phyloP scores from a whole-genome alignment of 768 basidiomycete genomes.

The Lyophyllum atratum region DNA sequence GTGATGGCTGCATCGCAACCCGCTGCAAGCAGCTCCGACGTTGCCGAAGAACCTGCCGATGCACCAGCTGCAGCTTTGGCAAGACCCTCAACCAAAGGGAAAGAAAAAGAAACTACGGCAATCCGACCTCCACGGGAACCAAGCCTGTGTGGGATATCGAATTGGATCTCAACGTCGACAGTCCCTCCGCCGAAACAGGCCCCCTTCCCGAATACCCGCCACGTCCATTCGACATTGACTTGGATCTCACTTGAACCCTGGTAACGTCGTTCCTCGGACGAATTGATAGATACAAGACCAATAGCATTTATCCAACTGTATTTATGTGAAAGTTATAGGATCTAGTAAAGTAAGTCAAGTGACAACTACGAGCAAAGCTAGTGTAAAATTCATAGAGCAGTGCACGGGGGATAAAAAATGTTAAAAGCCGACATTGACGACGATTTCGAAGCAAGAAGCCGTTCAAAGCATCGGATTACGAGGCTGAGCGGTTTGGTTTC shows the following conservation, averaged over 20 bases:
- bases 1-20: slow-evolving; percentile 26
- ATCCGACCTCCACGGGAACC: slow-evolving; percentile 33
- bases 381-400: slow-evolving; percentile 7
- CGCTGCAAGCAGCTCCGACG: slow-evolving; percentile 10
- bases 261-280: not conserved
- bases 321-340: slow-evolving; percentile 4
- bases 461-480: not conserved
- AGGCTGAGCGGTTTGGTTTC: not conserved
- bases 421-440: not conserved
- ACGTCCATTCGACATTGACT: slow-evolving; percentile 45
- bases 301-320: slow-evolving; percentile 5
- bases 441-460: not conserved
- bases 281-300: not conserved
- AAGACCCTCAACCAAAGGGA: slow-evolving; percentile 12
- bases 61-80: not conserved
- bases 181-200: slow-evolving; percentile 6
- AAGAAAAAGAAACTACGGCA: slow-evolving; percentile 21
- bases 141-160: slow-evolving; percentile 78
- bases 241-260: slow-evolving; percentile 41
- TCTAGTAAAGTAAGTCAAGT: not conserved
- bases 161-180: slow-evolving; percentile 45
- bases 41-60: not conserved
- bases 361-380: slow-evolving; percentile 11
- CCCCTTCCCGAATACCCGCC: slow-evolving; percentile 19
- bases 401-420: not conserved